Conservation (phyloP, 2,329 filamentous ascomycete species). For the Lachnellula willkommii region DNA sequence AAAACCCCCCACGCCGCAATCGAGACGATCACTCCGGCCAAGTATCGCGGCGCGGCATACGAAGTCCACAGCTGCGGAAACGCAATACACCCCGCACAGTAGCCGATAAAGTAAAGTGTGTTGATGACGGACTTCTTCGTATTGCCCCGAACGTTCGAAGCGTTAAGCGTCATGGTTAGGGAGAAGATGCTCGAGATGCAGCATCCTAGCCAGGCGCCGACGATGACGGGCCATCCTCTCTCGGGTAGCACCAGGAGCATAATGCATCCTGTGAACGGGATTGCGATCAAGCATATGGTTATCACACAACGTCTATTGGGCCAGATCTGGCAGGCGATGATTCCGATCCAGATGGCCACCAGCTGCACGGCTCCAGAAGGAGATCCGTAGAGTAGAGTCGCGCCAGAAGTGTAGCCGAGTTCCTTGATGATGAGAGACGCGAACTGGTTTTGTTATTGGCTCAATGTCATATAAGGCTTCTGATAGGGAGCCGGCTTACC, state of each 20-base stretch:
- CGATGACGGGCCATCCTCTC: slow-evolving; percentile 43
- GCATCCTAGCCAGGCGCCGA: slow-evolving; percentile 43
- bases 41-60: slow-evolving; percentile 30
- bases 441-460: slow-evolving; percentile 31
- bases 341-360: slow-evolving; percentile 41
- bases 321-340: slow-evolving; percentile 35
- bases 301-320: slow-evolving; percentile 38
- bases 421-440: slow-evolving; percentile 45
- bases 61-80: slow-evolving; percentile 44
- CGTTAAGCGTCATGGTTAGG: slow-evolving; percentile 39
- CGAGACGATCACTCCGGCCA: slow-evolving; percentile 38
- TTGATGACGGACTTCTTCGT: slow-evolving; percentile 45
- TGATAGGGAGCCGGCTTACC: slow-evolving; percentile 17
- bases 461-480: slow-evolving; percentile 3
- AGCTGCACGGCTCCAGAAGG: slow-evolving; percentile 46
- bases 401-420: slow-evolving; percentile 37
- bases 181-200: slow-evolving; percentile 40
- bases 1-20: slow-evolving; percentile 41
- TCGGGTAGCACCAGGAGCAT: slow-evolving; percentile 39
- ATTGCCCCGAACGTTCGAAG: slow-evolving; percentile 48
- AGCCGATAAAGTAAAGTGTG: slow-evolving; percentile 46
- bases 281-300: slow-evolving; percentile 37
- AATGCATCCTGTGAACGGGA: slow-evolving; percentile 41
- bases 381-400: slow-evolving; percentile 43
- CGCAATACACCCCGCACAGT: slow-evolving; percentile 42